phyloP scores from a whole-genome alignment of 2,329 filamentous ascomycete species.

The Nectriaceae sp. region DNA sequence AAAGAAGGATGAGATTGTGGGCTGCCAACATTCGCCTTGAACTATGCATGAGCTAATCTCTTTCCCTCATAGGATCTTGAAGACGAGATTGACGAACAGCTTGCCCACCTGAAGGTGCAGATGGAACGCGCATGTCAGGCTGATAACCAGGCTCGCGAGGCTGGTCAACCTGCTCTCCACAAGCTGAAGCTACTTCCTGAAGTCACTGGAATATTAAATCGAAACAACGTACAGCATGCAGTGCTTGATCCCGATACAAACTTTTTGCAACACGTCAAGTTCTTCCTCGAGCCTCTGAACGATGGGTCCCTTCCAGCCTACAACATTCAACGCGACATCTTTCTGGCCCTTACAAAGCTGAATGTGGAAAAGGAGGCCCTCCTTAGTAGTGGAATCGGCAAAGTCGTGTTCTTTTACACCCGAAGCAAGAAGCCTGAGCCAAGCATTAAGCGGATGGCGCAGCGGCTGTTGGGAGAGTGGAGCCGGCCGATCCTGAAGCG shows the following conservation, averaged over 20 bases:
- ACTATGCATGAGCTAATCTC: conserved; percentile 19
- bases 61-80: conserved; percentile 70
- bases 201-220: conserved; percentile 84
- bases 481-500: conserved; percentile 91
- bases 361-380: conserved; percentile 91
- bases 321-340: conserved; percentile 94
- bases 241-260: conserved; percentile 95
- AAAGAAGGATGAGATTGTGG: conserved; percentile 86
- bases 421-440: conserved; percentile 89
- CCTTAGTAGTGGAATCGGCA: conserved; percentile 89
- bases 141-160: conserved; percentile 80
- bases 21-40: conserved; percentile 32
- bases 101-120: conserved; percentile 80
- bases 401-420: conserved; percentile 95
- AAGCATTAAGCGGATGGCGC: conserved; percentile 89
- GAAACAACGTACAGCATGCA: conserved; percentile 80
- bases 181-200: conserved; percentile 94
- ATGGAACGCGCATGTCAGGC: conserved; percentile 91
- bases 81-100: conserved; percentile 85
- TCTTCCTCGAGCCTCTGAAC: conserved; percentile 94
- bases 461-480: conserved; percentile 93
- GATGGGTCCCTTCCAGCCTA: conserved; percentile 94
- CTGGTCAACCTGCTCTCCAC: conserved; percentile 80
- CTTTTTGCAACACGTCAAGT: conserved; percentile 90
- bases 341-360: conserved; percentile 75